Evolutionary conservation across 331 rosid genomes (phyloP), one percentile per base, ranked within the genome.

Genomic region (Rhamnella rubrinervis): DNA sequence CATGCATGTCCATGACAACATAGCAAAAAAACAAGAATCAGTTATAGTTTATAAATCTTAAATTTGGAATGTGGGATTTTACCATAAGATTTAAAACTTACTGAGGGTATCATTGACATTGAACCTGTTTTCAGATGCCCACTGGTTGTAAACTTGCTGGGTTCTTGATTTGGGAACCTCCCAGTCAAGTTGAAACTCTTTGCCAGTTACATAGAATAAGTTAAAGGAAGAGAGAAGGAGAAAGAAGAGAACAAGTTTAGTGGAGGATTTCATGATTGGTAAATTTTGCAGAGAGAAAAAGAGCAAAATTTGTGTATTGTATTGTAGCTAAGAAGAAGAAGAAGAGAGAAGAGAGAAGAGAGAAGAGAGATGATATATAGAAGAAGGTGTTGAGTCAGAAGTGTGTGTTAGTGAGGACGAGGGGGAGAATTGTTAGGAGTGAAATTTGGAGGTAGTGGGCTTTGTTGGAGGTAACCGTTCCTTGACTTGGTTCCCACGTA

Each of bases 121-220:
- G 84, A 93, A 91, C 77, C 98, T 78, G 75, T 87, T 87, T 1
- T 60, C 58, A 11, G 97, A 87, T 2, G 97, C 98, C 98, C 98
- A 93, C 3, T 83, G 71, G 67, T 87, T 85, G 78, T 82, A 93
- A 51, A 62, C 41, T 7, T 80, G 50, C 11, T 71, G 66, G 6
- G 81, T 75, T 44, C 69, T 82, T 16, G 88, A 72, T 16, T 64
- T 78, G 4, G 97, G 97, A 40, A 83, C 70, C 59, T 59, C 65
- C 98, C 98, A 93, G 1, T 92, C 97, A 56, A 93, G 97, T 64
- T 79, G 69, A 63, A 88, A 88, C 40, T 88, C 81, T 20, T 66
- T 44, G 31, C 82, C 65, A 37, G 56, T 80, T 11, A 71, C 80
- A 55, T 55, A 18, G 50, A 63, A 70, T 69, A 62, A 35, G 0